Conservation (phyloP, 1,284 basidiomycete genomes). For the Mycosarcoma mackinlayi region DNA sequence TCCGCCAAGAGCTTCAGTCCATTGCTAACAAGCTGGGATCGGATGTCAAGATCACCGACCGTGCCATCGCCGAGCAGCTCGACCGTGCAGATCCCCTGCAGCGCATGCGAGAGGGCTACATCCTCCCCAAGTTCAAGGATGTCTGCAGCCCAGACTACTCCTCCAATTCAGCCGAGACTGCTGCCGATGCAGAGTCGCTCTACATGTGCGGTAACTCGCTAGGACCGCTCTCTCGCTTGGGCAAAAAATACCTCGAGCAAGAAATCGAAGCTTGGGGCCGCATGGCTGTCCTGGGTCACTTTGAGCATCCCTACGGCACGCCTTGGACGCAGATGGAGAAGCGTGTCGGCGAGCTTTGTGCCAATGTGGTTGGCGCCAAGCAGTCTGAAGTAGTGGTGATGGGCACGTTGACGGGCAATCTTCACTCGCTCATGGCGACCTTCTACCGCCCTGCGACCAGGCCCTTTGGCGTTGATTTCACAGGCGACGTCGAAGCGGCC, state of each 20-base stretch:
- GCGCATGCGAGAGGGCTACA: conserved; percentile 48
- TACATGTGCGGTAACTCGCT: conserved; percentile 98
- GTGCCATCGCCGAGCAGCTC: conserved; percentile 42
- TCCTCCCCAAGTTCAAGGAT: conserved; percentile 51
- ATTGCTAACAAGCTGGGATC: conserved; percentile 40
- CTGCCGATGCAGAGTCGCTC: conserved; percentile 69
- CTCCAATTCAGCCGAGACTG: conserved; percentile 25
- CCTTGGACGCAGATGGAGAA: conserved; percentile 87
- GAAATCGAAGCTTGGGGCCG: conserved; percentile 86
- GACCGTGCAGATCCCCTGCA: conserved; percentile 41
- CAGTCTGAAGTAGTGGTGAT: conserved; percentile 91
- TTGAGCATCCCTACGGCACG: conserved; percentile 82
- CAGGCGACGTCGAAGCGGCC: conserved; percentile 32
- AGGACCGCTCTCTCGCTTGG: conserved; percentile 81
- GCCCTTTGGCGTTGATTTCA: conserved; percentile 41
- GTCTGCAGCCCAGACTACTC: conserved; percentile 37
- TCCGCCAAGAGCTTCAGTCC: conserved; percentile 35
- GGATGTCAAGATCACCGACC: conserved; percentile 36
- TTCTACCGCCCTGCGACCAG: conserved; percentile 86
- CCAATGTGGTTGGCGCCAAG: conserved; percentile 85
- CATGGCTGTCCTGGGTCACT: conserved; percentile 88
- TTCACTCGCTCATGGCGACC: conserved; percentile 91
- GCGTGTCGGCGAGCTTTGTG: conserved; percentile 79
- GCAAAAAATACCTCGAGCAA: conserved; percentile 79
- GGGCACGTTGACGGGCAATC: conserved; percentile 90